Conservation (phyloP, 2,329 filamentous ascomycete genomes). For the Parafenestella ontariensis region DNA sequence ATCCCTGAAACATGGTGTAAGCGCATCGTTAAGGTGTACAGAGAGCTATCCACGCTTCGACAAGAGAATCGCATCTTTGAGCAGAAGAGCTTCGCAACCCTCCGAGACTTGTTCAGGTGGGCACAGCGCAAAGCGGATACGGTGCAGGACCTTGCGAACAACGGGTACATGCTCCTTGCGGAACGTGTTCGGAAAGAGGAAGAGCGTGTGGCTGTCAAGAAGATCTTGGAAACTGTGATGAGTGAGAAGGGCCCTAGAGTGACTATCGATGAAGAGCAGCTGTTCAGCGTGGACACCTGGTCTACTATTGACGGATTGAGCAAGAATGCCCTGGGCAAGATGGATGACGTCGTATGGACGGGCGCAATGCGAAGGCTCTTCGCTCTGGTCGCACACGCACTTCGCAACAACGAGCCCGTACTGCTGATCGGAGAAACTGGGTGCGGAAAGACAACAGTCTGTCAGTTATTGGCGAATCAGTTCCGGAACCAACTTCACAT, state of each 20-base stretch:
- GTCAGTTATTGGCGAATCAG: slow-evolving; percentile 87
- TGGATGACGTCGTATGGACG: slow-evolving; percentile 80
- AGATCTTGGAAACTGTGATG: slow-evolving; percentile 88
- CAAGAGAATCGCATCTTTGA: slow-evolving; percentile 94
- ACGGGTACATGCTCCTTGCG: slow-evolving; percentile 95
- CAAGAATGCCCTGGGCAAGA: slow-evolving; percentile 23
- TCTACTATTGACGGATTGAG: slow-evolving; percentile 47
- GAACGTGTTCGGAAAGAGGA: slow-evolving; percentile 93
- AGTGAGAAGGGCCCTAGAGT: slow-evolving; percentile 66
- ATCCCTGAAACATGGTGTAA: slow-evolving; percentile 91
- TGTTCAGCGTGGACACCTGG: slow-evolving; percentile 67
- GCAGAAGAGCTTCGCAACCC: slow-evolving; percentile 95
- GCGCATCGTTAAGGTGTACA: slow-evolving; percentile 91
- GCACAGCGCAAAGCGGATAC: slow-evolving; percentile 84
- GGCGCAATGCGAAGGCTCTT: slow-evolving; percentile 91
- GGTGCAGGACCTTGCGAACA: slow-evolving; percentile 84
- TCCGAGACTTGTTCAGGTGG: slow-evolving; percentile 96
- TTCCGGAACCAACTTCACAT: slow-evolving; percentile 79
- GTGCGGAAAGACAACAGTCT: slow-evolving; percentile 96
- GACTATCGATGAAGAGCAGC: slow-evolving; percentile 72
- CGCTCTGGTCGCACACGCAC: slow-evolving; percentile 83
- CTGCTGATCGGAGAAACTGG: slow-evolving; percentile 95
- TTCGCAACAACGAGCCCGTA: slow-evolving; percentile 91
- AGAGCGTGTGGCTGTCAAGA: slow-evolving; percentile 83
- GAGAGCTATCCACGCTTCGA: slow-evolving; percentile 85